phyloP scores from a whole-genome alignment of 768 basidiomycete genomes.

The Krasilnikovozyma curviuscula region DNA sequence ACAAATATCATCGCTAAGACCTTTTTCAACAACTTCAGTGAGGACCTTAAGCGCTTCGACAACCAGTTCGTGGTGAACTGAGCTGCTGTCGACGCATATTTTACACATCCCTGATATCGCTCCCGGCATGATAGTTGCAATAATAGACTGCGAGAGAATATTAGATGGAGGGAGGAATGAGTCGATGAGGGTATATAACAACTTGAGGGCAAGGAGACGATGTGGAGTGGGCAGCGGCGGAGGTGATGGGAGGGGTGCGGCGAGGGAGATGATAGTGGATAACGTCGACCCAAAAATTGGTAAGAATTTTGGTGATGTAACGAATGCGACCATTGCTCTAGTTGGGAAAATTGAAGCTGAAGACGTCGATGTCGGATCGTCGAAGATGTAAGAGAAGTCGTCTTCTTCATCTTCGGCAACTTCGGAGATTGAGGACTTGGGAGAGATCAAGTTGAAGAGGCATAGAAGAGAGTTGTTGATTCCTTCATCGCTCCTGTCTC shows the following conservation, averaged over 20 bases:
- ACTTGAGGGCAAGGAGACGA: conserved; percentile 48
- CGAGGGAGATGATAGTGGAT: conserved; percentile 44
- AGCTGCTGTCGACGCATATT: conserved; percentile 24
- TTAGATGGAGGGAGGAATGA: conserved; percentile 33
- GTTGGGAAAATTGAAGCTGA: conserved; percentile 3
- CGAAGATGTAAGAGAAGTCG: neutral
- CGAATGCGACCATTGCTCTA: conserved; percentile 19
- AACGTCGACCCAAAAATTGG: conserved; percentile 71
- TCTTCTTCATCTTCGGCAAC: neutral
- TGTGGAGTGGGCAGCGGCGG: conserved; percentile 37
- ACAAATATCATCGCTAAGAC: no score
- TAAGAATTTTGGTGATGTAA: conserved; percentile 37
- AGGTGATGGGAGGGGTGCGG: conserved; percentile 36
- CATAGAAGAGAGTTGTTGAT: conserved; percentile 58
- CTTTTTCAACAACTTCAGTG: neutral
- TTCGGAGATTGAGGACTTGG: conserved; percentile 17
- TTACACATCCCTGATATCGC: conserved; percentile 58
- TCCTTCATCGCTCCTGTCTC: conserved; percentile 47
- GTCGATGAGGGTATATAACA: conserved; percentile 37
- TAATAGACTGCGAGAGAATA: conserved; percentile 28
- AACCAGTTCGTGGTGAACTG: conserved; percentile 17
- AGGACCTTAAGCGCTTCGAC: conserved; percentile 17
- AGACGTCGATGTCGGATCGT: neutral
- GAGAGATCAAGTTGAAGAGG: conserved; percentile 42
- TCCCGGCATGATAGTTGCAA: conserved; percentile 50